A percentile compares a stretch with the other conserved stretches of the same genome.
Conservation (phyloP, 1,139 yeast genomes). For the Yamadazyma taylorii region DNA sequence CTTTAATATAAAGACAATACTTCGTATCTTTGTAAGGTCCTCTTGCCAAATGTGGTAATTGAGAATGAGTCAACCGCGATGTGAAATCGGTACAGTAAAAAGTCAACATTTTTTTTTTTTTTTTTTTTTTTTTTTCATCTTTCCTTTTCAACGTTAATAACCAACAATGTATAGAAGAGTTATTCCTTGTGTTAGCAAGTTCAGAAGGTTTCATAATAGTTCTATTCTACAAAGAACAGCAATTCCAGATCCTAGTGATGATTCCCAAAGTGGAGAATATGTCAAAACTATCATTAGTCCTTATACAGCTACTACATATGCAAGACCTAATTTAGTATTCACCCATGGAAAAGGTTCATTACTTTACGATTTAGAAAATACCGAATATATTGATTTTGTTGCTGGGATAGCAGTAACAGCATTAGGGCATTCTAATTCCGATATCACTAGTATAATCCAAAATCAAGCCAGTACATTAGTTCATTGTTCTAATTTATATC, state of each 20-base stretch:
- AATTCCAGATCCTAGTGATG: conserved; percentile 10
- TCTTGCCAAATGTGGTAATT: conserved; percentile 26
- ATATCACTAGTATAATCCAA: conserved; percentile 63
- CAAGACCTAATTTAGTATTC: conserved; percentile 72
- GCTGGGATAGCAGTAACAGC: conserved; percentile 98
- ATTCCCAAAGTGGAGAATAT: conserved; percentile 32
- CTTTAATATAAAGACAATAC: neutral
- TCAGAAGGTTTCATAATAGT: conserved; percentile 1
- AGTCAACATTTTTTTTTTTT: neutral
- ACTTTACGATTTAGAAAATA: conserved; percentile 74
- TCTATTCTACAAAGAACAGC: neutral
- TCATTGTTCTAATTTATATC: conserved; percentile 84
- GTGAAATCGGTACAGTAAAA: conserved; percentile 22
- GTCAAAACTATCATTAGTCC: conserved; percentile 44
- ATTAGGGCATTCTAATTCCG: conserved; percentile 81
- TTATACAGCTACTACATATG: conserved; percentile 76
- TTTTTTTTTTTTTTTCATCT: neutral
- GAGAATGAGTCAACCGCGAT: conserved; percentile 39
- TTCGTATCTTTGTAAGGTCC: neutral
- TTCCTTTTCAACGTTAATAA: neutral
- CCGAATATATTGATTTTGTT: conserved; percentile 82
- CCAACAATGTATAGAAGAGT: neutral
- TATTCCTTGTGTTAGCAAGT: neutral
- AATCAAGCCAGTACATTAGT: conserved; percentile 74
- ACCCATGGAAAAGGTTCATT: conserved; percentile 73